phyloP scores from a whole-genome alignment of 805 yeast genomes.

The Candida incommunis region DNA sequence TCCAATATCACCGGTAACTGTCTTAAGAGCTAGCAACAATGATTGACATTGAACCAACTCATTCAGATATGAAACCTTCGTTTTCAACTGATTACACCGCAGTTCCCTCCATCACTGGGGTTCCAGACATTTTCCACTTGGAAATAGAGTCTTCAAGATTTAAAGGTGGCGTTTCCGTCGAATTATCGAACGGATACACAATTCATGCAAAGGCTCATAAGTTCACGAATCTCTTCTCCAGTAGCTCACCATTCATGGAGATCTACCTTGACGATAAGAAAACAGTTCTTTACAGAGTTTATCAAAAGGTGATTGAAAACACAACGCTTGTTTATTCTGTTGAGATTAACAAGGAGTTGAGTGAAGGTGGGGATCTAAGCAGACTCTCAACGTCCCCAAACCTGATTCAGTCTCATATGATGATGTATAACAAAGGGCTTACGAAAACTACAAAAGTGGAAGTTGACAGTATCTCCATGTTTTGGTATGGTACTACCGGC shows the following conservation, averaged over 20 bases:
- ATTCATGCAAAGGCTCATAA: background rate
- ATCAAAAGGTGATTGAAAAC: background rate
- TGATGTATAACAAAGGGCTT: background rate
- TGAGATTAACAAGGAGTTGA: background rate
- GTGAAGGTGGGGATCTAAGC: background rate
- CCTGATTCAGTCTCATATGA: background rate
- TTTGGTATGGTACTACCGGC: background rate
- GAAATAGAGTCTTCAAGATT: background rate
- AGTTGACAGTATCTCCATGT: background rate
- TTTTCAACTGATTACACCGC: background rate
- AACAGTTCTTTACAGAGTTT: background rate
- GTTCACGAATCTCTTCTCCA: background rate
- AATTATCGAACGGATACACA: background rate
- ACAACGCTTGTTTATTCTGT: background rate
- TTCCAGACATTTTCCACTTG: background rate
- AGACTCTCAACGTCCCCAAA: too few species aligned
- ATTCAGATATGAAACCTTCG: background rate
- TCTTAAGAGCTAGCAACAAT: too few species aligned
- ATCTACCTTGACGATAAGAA: background rate
- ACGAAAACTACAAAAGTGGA: background rate
- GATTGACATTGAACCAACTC: conserved; percentile 1
- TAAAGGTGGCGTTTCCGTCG: background rate
- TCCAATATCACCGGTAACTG: too few species aligned
- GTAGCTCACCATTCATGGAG: background rate
- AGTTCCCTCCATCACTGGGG: background rate